Evolutionary conservation across 345 rosid species (phyloP).

Genomic region (Nephelium lappaceum): DNA sequence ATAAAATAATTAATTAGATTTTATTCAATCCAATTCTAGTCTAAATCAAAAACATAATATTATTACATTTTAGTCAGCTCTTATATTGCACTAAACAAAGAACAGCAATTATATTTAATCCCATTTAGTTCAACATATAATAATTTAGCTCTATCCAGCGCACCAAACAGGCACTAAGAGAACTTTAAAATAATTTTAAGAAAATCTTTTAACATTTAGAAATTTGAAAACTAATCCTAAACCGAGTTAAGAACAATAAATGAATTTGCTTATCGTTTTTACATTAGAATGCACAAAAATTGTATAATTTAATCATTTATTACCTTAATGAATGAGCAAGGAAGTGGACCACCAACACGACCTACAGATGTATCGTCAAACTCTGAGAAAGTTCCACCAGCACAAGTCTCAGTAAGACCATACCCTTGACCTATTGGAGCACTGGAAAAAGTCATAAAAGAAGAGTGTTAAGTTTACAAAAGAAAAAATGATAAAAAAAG

Average conservation of each 20-base stretch:
- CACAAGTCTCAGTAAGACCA: conserved; percentile 98
- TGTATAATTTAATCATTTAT: conserved; percentile 11
- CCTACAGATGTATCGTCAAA: conserved; percentile 95
- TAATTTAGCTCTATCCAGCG: neutral
- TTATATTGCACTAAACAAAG: neutral
- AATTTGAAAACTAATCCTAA: conserved; percentile 1
- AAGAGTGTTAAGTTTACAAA: conserved; percentile 3
- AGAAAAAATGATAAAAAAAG: conserved; percentile 5
- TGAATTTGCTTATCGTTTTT: neutral
- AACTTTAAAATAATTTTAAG: neutral
- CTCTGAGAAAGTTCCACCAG: conserved; percentile 98
- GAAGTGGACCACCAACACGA: conserved; percentile 96
- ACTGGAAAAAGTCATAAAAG: conserved; percentile 43
- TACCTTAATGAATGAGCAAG: conserved; percentile 95
- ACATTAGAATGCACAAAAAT: conserved; percentile 10
- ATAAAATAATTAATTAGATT: too few relatives aligned
- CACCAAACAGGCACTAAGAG: neutral
- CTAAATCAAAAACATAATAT: neutral
- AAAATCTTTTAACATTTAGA: neutral
- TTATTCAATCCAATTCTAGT: neutral
- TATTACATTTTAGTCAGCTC: neutral
- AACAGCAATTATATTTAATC: neutral
- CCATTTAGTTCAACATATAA: neutral
- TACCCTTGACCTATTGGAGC: conserved; percentile 99
- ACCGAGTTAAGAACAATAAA: conserved; percentile 1